These are phyloP conservation scores for Backusella liffmaniae DNA, from an alignment of 192 early-diverging fungal species.

Conservation along the genomic window DNA sequence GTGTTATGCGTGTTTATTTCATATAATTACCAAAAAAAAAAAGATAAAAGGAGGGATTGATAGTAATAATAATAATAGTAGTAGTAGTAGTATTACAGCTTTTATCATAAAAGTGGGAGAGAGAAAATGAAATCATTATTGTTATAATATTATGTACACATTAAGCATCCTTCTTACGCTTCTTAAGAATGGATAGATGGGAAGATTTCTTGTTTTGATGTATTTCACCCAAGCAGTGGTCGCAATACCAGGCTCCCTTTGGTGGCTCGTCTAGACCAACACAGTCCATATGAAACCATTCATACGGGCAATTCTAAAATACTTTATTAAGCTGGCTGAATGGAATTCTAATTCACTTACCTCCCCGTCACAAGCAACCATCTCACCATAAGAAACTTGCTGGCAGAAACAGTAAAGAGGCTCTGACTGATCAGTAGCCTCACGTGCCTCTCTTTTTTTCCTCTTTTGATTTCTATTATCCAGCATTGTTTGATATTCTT, in stretches of 20 bases:
- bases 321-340: not conserved
- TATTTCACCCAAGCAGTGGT: conserved; percentile 38
- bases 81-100: too few species aligned
- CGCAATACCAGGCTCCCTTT: conserved; percentile 66
- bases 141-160: not conserved
- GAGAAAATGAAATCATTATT: too few species aligned
- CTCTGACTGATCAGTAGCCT: conserved; percentile 46
- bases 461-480: conserved; percentile 17
- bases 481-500: conserved; percentile 15
- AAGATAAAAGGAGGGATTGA: too few species aligned
- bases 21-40: too few species aligned
- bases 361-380: conserved; percentile 72
- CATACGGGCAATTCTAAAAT: conserved; percentile 57
- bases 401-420: conserved; percentile 65
- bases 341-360: conserved; percentile 28
- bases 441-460: conserved; percentile 27
- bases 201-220: conserved; percentile 6
- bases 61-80: too few species aligned
- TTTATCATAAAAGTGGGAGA: too few species aligned
- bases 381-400: conserved; percentile 68
- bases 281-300: conserved; percentile 79
- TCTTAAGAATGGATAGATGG: conserved; percentile 15
- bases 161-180: conserved; percentile 24
- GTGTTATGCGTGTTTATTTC: too few species aligned
- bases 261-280: conserved; percentile 65